Percentiles rank a stretch among this genome's conserved stretches.
These are phyloP conservation scores for Lithohypha guttulata DNA, from an alignment of 2,329 filamentous ascomycete genomes.

Conservation along the genomic window DNA sequence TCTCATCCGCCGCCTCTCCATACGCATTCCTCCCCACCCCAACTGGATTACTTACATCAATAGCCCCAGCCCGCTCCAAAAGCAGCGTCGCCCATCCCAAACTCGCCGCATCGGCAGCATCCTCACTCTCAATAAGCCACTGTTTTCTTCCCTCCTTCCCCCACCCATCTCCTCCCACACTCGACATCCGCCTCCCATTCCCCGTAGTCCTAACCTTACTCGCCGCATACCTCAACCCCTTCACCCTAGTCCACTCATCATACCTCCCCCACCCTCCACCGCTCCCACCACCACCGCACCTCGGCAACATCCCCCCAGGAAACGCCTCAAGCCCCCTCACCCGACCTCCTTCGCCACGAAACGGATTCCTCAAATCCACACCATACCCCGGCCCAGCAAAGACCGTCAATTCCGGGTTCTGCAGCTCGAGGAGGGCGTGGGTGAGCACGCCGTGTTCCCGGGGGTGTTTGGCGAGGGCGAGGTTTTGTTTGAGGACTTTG, in stretches of 20 bases:
- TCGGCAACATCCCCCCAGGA: constrained; percentile 3
- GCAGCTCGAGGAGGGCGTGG: constrained; percentile 16
- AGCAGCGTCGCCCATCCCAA: constrained; percentile 5
- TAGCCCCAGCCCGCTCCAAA: constrained; percentile 6
- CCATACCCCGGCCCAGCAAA: constrained; percentile 10
- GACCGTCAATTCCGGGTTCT: constrained; percentile 13
- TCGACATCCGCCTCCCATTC: neutral
- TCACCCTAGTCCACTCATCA: constrained; percentile 6
- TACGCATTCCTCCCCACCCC: constrained; percentile 7
- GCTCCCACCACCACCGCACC: neutral
- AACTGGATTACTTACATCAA: constrained; percentile 6
- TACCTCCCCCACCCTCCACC: neutral
- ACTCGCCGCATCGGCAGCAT: constrained; percentile 8
- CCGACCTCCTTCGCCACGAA: neutral
- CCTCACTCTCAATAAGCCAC: neutral
- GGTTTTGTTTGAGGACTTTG: constrained; percentile 7
- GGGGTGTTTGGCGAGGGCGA: neutral
- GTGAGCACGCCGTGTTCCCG: constrained; percentile 14
- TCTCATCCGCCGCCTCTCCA: constrained; percentile 9
- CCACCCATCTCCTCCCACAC: neutral
- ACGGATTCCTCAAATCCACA: neutral
- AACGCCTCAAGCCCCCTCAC: constrained; percentile 1
- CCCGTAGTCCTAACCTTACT: neutral
- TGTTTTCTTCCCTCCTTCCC: neutral
- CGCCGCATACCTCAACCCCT: constrained; percentile 8